Conservation (phyloP, 805 yeast species). For the Ogataea saltuana region DNA sequence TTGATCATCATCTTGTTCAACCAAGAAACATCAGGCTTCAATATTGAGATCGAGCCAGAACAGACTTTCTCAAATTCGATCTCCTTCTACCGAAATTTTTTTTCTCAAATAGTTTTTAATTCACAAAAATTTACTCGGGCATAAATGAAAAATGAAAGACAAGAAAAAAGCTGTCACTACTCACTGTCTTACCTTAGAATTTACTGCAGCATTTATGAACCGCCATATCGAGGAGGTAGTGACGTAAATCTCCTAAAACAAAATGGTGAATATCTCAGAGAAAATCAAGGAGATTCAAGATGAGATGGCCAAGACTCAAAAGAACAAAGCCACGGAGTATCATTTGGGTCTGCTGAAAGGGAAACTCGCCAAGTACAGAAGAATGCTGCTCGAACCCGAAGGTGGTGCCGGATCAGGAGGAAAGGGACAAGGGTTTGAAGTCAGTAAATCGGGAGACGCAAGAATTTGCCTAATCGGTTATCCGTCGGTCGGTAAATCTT, state of each 20-base stretch:
- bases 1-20: no score
- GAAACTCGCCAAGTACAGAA: constrained; percentile 86
- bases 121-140: no score
- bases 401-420: constrained; percentile 63
- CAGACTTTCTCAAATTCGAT: no score
- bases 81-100: no score
- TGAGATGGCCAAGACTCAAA: constrained; percentile 93
- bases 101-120: no score
- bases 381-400: constrained; percentile 88
- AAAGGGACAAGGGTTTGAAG: constrained; percentile 86
- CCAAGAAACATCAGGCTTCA: no score
- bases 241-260: no score
- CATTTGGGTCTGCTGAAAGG: constrained; percentile 94
- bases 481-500: constrained; percentile 97
- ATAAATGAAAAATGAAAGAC: no score
- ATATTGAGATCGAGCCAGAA: no score
- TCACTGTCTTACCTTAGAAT: neutral
- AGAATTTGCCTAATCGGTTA: constrained; percentile 93
- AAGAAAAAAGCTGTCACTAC: no score
- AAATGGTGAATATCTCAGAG: constrained; percentile 46
- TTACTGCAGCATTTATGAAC: no score
- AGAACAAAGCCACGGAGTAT: constrained; percentile 97
- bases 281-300: constrained; percentile 87
- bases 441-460: constrained; percentile 93
- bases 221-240: no score